phyloP scores from a whole-genome alignment of 495 filamentous ascomycete species.

The Astrothelium macrocarpum region DNA sequence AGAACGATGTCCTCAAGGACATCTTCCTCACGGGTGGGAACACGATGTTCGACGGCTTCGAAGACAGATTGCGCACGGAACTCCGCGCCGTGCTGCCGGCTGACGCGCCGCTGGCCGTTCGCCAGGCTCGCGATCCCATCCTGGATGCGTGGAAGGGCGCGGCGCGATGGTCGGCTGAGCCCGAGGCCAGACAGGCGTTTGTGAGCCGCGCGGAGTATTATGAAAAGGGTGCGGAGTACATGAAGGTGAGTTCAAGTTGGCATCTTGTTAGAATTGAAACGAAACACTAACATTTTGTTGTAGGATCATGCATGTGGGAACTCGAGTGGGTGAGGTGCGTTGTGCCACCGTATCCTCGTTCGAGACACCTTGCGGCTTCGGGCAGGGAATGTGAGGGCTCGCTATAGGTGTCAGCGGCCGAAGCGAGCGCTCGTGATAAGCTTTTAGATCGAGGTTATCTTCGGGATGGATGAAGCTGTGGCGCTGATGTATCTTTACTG shows the following conservation, averaged over 20 bases:
- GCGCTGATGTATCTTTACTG: no score
- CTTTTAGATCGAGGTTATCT: no score
- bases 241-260: slow-evolving; percentile 15
- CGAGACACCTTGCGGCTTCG: neutral
- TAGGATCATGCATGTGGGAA: slow-evolving; percentile 2
- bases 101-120: slow-evolving; percentile 52
- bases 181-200: slow-evolving; percentile 19
- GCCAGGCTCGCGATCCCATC: slow-evolving; percentile 61
- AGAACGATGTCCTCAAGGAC: slow-evolving; percentile 62
- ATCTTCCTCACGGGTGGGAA: slow-evolving; percentile 95
- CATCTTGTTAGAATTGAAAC: neutral
- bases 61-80: slow-evolving; percentile 67
- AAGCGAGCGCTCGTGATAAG: no score
- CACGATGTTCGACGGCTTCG: slow-evolving; percentile 75
- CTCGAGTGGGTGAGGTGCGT: neutral
- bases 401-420: no score
- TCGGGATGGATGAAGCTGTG: no score
- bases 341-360: no score
- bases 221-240: slow-evolving; percentile 34
- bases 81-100: slow-evolving; percentile 62
- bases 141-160: slow-evolving; percentile 91
- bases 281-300: neutral
- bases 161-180: slow-evolving; percentile 58
- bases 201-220: slow-evolving; percentile 28
- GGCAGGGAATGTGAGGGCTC: neutral